Percentiles rank a stretch among this genome's conserved stretches.
Conservation (phyloP, 805 yeast genomes). For the Nadsonia fulvescens region DNA sequence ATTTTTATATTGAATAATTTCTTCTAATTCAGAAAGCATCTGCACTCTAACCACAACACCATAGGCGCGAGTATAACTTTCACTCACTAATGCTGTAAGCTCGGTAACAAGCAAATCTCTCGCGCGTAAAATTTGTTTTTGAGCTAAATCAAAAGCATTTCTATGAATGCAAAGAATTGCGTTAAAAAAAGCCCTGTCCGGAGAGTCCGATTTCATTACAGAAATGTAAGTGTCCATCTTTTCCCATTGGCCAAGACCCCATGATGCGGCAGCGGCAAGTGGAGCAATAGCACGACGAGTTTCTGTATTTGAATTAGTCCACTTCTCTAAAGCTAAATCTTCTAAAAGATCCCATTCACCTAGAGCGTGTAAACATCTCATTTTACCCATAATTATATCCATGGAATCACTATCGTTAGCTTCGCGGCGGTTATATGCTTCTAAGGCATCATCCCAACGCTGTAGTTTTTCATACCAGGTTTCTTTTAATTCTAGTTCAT, state of each 20-base stretch:
- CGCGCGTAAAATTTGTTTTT: slow-evolving; percentile 61
- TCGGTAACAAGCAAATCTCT: slow-evolving; percentile 84
- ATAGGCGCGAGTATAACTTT: slow-evolving; percentile 90
- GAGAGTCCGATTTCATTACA: slow-evolving; percentile 82
- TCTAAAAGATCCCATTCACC: slow-evolving; percentile 96
- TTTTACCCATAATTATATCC: slow-evolving; percentile 91
- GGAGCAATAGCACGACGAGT: slow-evolving; percentile 80
- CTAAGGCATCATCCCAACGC: slow-evolving; percentile 94
- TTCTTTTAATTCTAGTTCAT: slow-evolving; percentile 66
- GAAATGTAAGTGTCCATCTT: slow-evolving; percentile 79
- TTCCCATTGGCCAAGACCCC: slow-evolving; percentile 98
- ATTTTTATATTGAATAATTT: slow-evolving; percentile 74
- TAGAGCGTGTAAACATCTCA: slow-evolving; percentile 95
- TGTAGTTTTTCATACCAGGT: slow-evolving; percentile 96
- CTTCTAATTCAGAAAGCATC: slow-evolving; percentile 93
- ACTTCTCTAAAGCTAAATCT: slow-evolving; percentile 67
- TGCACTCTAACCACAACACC: slow-evolving; percentile 93
- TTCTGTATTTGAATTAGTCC: slow-evolving; percentile 61
- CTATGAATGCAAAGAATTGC: slow-evolving; percentile 77
- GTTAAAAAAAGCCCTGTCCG: slow-evolving; percentile 87
- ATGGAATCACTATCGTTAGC: slow-evolving; percentile 33
- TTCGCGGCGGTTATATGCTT: slow-evolving; percentile 73
- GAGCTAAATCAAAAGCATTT: slow-evolving; percentile 69
- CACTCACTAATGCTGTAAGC: slow-evolving; percentile 84
- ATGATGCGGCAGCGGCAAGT: slow-evolving; percentile 94